phyloP scores from a whole-genome alignment of 345 rosid species.

The Clarkia xantiana region DNA sequence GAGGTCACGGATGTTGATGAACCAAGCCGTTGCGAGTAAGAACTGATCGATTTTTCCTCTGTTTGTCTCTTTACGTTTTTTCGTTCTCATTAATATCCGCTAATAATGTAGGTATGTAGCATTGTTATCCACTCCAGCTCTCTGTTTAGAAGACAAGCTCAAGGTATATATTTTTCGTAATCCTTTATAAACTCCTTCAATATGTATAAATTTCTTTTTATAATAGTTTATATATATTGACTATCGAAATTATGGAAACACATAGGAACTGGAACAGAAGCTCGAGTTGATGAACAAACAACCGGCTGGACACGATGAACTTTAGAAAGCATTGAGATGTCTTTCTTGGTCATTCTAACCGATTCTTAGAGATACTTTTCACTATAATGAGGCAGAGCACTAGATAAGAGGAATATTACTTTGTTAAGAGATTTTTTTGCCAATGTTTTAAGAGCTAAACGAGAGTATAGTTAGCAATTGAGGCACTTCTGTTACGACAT shows the following conservation, averaged over 20 bases:
- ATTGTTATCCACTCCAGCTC: conserved; percentile 24
- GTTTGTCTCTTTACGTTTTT: not conserved
- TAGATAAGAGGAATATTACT: no score
- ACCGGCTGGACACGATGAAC: conserved; percentile 66
- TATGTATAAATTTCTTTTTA: not conserved
- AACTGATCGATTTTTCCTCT: conserved; percentile 1
- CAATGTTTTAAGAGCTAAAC: no score
- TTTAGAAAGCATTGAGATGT: conserved; percentile 13
- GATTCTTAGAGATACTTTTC: no score
- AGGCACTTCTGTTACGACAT: no score
- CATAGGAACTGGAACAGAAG: conserved; percentile 62
- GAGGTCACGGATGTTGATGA: conserved; percentile 83
- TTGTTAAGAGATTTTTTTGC: no score
- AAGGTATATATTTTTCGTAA: conserved; percentile 25
- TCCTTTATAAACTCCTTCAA: not conserved
- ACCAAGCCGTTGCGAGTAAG: conserved; percentile 99
- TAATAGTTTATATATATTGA: not conserved
- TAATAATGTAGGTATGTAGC: conserved; percentile 47
- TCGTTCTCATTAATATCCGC: not conserved
- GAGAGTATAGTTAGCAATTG: no score
- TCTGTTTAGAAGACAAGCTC: conserved; percentile 64
- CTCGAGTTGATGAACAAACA: conserved; percentile 49
- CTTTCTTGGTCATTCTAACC: no score
- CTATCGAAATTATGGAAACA: not conserved
- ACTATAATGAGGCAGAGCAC: no score